Evolutionary conservation across 2,329 filamentous ascomycete genomes (phyloP), one percentile per base, ranked within the genome.

Genomic region (Monosporascus sp.): DNA sequence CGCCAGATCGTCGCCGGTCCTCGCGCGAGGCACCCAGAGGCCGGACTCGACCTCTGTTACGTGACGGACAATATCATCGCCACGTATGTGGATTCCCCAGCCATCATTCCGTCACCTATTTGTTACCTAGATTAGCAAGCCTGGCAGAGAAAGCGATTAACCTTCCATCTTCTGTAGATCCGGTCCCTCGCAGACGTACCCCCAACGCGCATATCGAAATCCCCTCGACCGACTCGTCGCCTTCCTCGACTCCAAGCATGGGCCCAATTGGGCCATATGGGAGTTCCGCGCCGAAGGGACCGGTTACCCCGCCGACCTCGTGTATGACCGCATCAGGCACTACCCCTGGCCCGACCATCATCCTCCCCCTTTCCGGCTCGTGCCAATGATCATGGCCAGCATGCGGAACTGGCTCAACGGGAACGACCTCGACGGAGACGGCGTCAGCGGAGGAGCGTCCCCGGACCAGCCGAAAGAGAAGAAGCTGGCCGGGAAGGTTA

Each of bases 281-380:
- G 94, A 99, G 73, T 99, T 99, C 64, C 86, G 94, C 46, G 94
- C 91, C 37, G 94, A 99, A 70, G 94, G 94, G 5, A 97, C 94
- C 0, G 94, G 94, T 1, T 99, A 99, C 65, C 91, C 91, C 0
- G 94, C 99, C 66, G 82, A 85, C 19, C 89, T 92, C 54, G 93
- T 99, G 1, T 91, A 96, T 68, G 81, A 84, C 36, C 82, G 92
- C 3, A 86, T 97, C 59, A 83, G 87, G 59, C 94, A 99, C 72
- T 97, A 92, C 66, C 94, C 94, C 1, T 99, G 90, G 85, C 94
- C 94, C 0, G 94, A 99, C 68, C 94, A 99, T 68, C 94, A 99
- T 68, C 94, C 94, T 3, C 94, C 94, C 50, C 94, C 94, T 0
- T 99, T 99, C 65, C 81, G 85, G 22, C 77, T 97, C 20, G 86